These are phyloP conservation scores for Crinitomyces ghanaensis DNA, from an alignment of 805 yeast species.

Conservation along the genomic window DNA sequence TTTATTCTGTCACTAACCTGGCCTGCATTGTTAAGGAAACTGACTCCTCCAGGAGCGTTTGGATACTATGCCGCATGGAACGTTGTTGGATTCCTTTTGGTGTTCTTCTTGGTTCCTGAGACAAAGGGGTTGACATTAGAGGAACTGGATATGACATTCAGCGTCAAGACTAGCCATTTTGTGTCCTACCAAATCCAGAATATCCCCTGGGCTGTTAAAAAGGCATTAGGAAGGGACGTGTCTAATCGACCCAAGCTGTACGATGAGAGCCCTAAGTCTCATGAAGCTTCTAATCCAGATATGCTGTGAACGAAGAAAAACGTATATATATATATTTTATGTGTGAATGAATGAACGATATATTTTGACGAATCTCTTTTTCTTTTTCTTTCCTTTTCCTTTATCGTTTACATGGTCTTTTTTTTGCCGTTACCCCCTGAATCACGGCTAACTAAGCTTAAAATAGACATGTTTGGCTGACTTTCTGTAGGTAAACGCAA, in stretches of 20 bases:
- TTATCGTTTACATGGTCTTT: too few species aligned
- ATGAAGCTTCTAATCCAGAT: too few species aligned
- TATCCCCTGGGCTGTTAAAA: conserved; percentile 17
- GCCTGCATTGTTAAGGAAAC: conserved; percentile 58
- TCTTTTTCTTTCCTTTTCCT: too few species aligned
- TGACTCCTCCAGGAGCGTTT: conserved; percentile 75
- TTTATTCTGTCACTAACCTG: conserved; percentile 61
- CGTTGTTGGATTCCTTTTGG: conserved; percentile 55
- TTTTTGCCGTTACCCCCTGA: too few species aligned
- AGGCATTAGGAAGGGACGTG: conserved; percentile 1
- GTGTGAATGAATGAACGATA: too few species aligned
- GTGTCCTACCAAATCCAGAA: conserved; percentile 36
- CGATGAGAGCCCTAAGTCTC: conserved; percentile 1
- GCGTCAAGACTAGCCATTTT: conserved; percentile 41
- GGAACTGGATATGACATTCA: conserved; percentile 64
- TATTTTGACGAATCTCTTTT: too few species aligned
- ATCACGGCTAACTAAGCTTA: too few species aligned
- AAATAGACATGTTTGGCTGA: too few species aligned
- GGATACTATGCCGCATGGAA: conserved; percentile 88
- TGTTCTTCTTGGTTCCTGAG: conserved; percentile 44
- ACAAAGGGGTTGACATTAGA: conserved; percentile 64
- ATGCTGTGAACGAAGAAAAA: too few species aligned
- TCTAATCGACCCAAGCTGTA: background rate
- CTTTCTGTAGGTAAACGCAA: too few species aligned
- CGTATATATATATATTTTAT: too few species aligned